Base-by-base conservation (phyloP, 129 eudicot species). In the Lactuca sativa region DNA sequence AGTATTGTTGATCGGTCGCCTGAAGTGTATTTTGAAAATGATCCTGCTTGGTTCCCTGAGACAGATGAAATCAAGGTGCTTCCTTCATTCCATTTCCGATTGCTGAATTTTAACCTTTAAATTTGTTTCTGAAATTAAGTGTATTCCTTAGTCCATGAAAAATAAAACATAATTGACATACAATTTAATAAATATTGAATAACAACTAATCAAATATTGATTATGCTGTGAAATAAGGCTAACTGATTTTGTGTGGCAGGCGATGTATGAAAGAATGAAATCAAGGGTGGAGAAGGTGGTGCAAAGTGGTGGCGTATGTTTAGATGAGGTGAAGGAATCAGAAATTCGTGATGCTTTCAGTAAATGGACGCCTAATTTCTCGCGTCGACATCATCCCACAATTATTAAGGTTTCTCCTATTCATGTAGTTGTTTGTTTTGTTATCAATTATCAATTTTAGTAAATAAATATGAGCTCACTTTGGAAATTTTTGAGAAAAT, bases 331-430 rank as follows among this genome's bases (percentile, higher is more conserved):
- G 8, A 47, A 0, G 16, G 56, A 41, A 9, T 80, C 84, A 2
- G 78, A 84, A 49, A 63, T 80, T 7, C 56, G 36, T 2, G 53
- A 76, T 37, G 59, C 61, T 58, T 82, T 88, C 68, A 58, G 62
- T 44, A 76, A 88, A 80, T 90, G 96, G 91, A 64, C 77, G 16
- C 30, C 78, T 36, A 75, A 67, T 8, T 92, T 88, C 67, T 75
- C 84, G 2, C 80, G 77, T 4, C 84, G 65, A 21, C 36, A 80
- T 36, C 97, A 92, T 78, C 97, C 95, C 6, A 12, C 96, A 9
- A 64, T 92, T 0, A 83, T 88, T 71, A 82, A 91, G 90, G 96
- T 89, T 53, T 9, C 5, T n/a, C 4, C 34, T 15, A 9, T 7
- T 4, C 10, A 6, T 36, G 38, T 36, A 36, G 5, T 36, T 36